Conservation (phyloP, 192 early-diverging fungal species). For the Paraglomus brasilianum region DNA sequence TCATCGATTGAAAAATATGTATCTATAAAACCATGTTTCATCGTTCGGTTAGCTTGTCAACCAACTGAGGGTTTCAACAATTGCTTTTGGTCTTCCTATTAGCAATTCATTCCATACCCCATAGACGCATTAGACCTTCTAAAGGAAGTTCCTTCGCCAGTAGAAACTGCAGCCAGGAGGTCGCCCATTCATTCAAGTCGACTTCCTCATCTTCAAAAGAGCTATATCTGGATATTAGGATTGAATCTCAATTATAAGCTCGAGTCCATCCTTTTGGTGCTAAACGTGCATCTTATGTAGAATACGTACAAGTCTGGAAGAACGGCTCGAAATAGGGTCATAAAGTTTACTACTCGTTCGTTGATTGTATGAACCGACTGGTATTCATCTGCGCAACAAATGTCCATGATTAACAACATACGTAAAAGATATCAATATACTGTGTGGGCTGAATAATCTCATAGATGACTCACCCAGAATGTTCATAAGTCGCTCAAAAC, state of each 20-base stretch:
- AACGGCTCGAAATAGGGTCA: slow-evolving; percentile 79
- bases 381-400: slow-evolving; percentile 61
- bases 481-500: slow-evolving; percentile 77
- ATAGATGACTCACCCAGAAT: slow-evolving; percentile 53
- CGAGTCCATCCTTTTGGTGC: not conserved
- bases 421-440: not conserved
- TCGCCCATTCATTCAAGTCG: slow-evolving; percentile 81
- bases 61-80: not conserved
- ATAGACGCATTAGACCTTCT: slow-evolving; percentile 74
- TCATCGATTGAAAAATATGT: slow-evolving; percentile 79
- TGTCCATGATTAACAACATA: slow-evolving; percentile 1
- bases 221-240: slow-evolving; percentile 48
- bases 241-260: not conserved
- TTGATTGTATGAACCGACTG: slow-evolving; percentile 62
- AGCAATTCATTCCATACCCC: slow-evolving; percentile 46
- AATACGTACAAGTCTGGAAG: slow-evolving; percentile 78
- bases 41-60: not conserved
- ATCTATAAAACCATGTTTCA: slow-evolving; percentile 45
- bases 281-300: not conserved
- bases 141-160: slow-evolving; percentile 82
- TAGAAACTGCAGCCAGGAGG: slow-evolving; percentile 80
- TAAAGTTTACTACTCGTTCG: slow-evolving; percentile 79
- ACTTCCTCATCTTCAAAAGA: slow-evolving; percentile 96
- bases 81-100: not conserved
- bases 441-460: slow-evolving; percentile 3